These are phyloP conservation scores for Clarireedia paspali DNA, from an alignment of 2,329 filamentous ascomycete genomes.

Conservation along the genomic window DNA sequence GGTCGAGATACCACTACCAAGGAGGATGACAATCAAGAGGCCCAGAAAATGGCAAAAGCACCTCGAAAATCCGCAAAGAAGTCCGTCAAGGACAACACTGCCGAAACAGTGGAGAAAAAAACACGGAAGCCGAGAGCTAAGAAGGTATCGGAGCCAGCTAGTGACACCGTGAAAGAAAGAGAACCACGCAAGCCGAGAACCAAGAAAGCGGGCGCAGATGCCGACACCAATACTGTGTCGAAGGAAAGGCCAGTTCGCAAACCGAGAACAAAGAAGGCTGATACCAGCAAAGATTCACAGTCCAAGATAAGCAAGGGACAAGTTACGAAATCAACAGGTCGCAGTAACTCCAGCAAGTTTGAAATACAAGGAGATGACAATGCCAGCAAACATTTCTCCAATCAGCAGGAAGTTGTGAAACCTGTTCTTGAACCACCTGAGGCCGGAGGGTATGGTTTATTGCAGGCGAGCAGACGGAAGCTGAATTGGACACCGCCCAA, in stretches of 20 bases:
- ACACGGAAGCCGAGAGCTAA: slow-evolving; percentile 18
- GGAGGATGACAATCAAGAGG: slow-evolving; percentile 3
- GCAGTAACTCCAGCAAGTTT: slow-evolving; percentile 12
- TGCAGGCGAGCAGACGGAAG: slow-evolving; percentile 45
- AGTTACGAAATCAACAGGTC: slow-evolving; percentile 27
- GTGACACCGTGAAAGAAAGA: slow-evolving; percentile 15
- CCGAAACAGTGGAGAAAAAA: slow-evolving; percentile 10
- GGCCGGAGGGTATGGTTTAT: slow-evolving; percentile 18
- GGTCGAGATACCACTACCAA: slow-evolving; percentile 8
- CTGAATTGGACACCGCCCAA: slow-evolving; percentile 62
- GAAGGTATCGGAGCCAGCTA: slow-evolving; percentile 11
- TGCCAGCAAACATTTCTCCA: slow-evolving; percentile 7
- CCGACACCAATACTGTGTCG: background rate
- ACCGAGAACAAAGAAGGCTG: slow-evolving; percentile 18
- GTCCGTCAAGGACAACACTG: slow-evolving; percentile 4
- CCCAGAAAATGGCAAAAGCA: slow-evolving; percentile 20
- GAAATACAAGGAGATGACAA: slow-evolving; percentile 11
- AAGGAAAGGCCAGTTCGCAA: slow-evolving; percentile 13
- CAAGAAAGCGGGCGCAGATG: slow-evolving; percentile 18
- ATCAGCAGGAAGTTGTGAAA: too few relatives aligned
- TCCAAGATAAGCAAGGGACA: slow-evolving; percentile 28
- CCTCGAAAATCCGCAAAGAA: slow-evolving; percentile 14
- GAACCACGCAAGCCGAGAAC: slow-evolving; percentile 14
- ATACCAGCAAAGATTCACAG: slow-evolving; percentile 22
- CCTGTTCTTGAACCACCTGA: background rate